Conservation (phyloP, 768 basidiomycete species). For the Dentipellis sp. region DNA sequence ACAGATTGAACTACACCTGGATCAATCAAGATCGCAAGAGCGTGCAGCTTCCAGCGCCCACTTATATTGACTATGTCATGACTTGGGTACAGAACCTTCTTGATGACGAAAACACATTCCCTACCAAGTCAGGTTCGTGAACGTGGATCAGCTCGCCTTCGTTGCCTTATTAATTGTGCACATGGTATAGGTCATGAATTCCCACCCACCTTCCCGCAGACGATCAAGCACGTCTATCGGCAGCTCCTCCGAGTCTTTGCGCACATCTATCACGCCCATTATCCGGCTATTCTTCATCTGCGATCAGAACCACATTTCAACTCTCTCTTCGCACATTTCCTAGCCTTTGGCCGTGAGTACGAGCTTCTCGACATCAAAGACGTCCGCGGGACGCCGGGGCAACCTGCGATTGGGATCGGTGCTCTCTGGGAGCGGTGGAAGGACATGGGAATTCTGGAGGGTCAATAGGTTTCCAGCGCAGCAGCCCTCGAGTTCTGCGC, state of each 20-base stretch:
- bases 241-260: conserved; percentile 96
- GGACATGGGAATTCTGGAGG: conserved; percentile 70
- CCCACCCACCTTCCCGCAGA: conserved; percentile 80
- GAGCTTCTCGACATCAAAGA: conserved; percentile 86
- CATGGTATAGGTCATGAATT: conserved; percentile 66
- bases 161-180: not conserved
- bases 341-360: conserved; percentile 92
- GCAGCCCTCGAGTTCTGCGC: too few relatives aligned
- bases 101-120: conserved; percentile 91
- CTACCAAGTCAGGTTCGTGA: conserved; percentile 81
- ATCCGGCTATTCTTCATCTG: conserved; percentile 82
- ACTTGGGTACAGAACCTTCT: conserved; percentile 91
- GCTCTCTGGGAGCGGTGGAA: conserved; percentile 85
- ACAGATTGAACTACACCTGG: conserved; percentile 90
- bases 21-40: conserved; percentile 86
- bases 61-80: conserved; percentile 97
- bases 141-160: not conserved
- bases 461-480: not conserved
- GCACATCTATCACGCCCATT: conserved; percentile 95
- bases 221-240: conserved; percentile 89
- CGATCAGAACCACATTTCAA: conserved; percentile 94
- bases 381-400: conserved; percentile 57
- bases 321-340: conserved; percentile 94
- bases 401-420: conserved; percentile 57
- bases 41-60: conserved; percentile 83